A percentile compares a stretch with the other conserved stretches of the same genome.
Evolutionary conservation across 208 protist species (phyloP).

Genomic region (Leishmania lainsoni): DNA sequence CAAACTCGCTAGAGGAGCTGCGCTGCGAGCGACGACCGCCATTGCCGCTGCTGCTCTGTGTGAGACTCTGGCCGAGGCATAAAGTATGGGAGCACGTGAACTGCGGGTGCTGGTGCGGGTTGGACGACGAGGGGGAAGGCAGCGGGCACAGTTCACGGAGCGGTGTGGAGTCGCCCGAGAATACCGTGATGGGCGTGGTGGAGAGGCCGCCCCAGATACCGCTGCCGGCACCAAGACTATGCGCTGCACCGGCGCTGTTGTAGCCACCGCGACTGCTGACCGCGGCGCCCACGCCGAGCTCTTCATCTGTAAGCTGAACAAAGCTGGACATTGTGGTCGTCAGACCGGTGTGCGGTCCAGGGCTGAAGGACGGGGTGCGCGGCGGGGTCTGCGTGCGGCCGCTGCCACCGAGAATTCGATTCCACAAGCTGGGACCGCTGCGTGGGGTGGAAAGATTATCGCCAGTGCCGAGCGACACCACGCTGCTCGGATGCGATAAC

Average conservation of each 20-base stretch:
- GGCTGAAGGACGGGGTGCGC: background rate
- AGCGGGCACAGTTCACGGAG: constrained; percentile 7
- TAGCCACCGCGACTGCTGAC: background rate
- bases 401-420: constrained; percentile 18
- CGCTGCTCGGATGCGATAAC: background rate
- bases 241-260: background rate
- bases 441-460: constrained; percentile 21
- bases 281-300: constrained; percentile 16
- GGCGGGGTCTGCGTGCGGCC: constrained; percentile 14
- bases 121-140: background rate
- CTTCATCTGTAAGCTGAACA: constrained; percentile 31
- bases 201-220: background rate
- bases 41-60: background rate
- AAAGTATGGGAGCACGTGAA: background rate
- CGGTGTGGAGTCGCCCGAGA: constrained; percentile 9
- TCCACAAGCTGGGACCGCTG: constrained; percentile 23
- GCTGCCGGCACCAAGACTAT: background rate
- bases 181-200: background rate
- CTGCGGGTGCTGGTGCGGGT: constrained; percentile 12
- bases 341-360: constrained; percentile 8
- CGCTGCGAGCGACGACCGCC: constrained; percentile 8
- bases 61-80: background rate
- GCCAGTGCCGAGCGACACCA: constrained; percentile 13
- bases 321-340: constrained; percentile 27
- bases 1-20: constrained; percentile 31